Evolutionary conservation across 768 basidiomycete species (phyloP), one percentile per base, ranked within the genome.

Genomic region (Amanita phalloides): DNA sequence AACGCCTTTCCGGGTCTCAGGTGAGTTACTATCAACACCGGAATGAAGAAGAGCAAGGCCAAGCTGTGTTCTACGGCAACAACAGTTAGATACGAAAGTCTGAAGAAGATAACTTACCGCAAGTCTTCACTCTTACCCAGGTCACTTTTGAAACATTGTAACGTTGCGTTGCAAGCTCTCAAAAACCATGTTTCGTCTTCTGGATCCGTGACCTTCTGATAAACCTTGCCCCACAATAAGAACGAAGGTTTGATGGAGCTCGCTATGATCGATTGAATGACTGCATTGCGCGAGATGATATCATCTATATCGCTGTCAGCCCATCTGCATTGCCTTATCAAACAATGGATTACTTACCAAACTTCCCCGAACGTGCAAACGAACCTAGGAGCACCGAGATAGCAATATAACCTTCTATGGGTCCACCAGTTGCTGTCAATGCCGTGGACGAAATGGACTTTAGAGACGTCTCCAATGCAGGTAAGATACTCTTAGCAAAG

Each of bases 341-440:
- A 21, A 4, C 28, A 23, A 20, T n/a, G 1, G 1, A 30, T 4
- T 10, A 71, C 71, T 35, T 66, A 87, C 84, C 75, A 53, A 81
- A 79, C 56, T 72, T 65, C 17, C 71, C 72, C 9, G 72, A 73
- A 38, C 64, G 67, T 20, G 73, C 59, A 38, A 86, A 60, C 0
- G 83, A 81, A 1, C 85, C 83, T 5, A 91, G 71, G 7, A 91
- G 66, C 2, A 82, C 66, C 1, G 89, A 77, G 21, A 82, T 62
- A 1, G 88, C 81, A 10, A 93, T 75, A 61, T 92, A 95, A 0
- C 87, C 92, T 60, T 96, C 94, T 38, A 88, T 61, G n/a, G 86
- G 84, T 0, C 86, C 86, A 0, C 74, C 77, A 39, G 74, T 63
- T 0, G 76, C 68, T 48, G 74, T 79, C 42, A 86, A 60, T 0